Evolutionary conservation across 1,284 basidiomycete genomes (phyloP), one percentile per base, ranked within the genome.

Genomic region (Ustilago loliicola): DNA sequence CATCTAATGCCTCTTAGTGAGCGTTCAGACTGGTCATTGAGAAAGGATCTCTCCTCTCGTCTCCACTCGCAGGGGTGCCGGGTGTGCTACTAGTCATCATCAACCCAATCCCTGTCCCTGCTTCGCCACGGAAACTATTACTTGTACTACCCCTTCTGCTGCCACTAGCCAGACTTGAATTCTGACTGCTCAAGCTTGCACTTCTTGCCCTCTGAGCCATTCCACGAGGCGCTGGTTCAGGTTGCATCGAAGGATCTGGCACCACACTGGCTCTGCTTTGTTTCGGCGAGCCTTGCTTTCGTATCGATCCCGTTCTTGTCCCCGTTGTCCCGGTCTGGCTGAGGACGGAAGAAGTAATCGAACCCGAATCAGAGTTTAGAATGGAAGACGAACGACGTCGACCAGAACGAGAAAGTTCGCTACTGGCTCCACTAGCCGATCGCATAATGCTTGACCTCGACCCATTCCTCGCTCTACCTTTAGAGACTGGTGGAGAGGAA

Each of bases 161-260:
- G 3, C 61, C 48, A n/a, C 48, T 56, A 7, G 65, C 57, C 15
- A 59, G 8, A 38, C 65, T 67, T 19, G 50, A 38, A 4, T 45
- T 36, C 25, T 62, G 70, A 51, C 75, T 77, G 52, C 68, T 71
- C 32, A 80, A 13, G 48, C 76, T 78, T 3, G 79, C 79, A 32
- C 62, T 63, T 19, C 76, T 52, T 13, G 79, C 79, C 9, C 79
- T 34, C 11, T 57, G 27, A 34, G 59, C 72, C 79, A 80, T 80
- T 4, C 64, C 68, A 13, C 77, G 38, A 2, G 79, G 79, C 38
- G 79, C 79, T 7, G 79, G 79, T 34, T 80, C 79, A 1, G 74
- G 74, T 47, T 78, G 75, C 61, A 78, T 48, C 11, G 27, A 42
- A 17, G 75, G 71, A 42, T 66, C 63, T 5, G 75, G 67, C 55